phyloP scores from a whole-genome alignment of 208 protist species.

The Tritrichomonas musculus region DNA sequence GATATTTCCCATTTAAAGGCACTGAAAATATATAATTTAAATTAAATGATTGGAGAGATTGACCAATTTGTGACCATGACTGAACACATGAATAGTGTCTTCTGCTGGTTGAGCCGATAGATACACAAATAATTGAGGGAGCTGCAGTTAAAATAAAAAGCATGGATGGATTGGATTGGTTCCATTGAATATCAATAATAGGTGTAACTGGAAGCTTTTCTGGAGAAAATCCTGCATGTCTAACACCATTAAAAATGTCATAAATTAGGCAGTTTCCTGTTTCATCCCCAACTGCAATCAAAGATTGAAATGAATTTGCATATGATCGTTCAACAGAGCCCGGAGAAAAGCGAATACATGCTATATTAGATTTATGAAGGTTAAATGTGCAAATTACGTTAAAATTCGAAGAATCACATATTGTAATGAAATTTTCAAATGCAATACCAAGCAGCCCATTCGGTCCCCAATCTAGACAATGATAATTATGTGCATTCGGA shows the following conservation, averaged over 20 bases:
- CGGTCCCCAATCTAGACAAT: background rate
- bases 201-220: background rate
- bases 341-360: background rate
- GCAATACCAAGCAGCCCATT: background rate
- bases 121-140: background rate
- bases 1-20: background rate
- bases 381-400: background rate
- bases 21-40: background rate
- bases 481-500: no score
- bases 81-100: background rate
- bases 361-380: background rate
- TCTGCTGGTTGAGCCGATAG: background rate
- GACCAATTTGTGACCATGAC: background rate
- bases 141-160: background rate
- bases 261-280: background rate
- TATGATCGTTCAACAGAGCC: background rate
- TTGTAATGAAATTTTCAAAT: background rate
- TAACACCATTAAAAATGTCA: background rate
- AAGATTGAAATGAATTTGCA: background rate
- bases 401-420: background rate
- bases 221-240: background rate
- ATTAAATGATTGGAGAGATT: constrained; percentile 5
- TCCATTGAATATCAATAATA: background rate
- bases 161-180: background rate
- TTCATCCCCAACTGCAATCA: background rate